Base-by-base conservation (phyloP, 805 yeast species). In the Cyberlindnera maritima region DNA sequence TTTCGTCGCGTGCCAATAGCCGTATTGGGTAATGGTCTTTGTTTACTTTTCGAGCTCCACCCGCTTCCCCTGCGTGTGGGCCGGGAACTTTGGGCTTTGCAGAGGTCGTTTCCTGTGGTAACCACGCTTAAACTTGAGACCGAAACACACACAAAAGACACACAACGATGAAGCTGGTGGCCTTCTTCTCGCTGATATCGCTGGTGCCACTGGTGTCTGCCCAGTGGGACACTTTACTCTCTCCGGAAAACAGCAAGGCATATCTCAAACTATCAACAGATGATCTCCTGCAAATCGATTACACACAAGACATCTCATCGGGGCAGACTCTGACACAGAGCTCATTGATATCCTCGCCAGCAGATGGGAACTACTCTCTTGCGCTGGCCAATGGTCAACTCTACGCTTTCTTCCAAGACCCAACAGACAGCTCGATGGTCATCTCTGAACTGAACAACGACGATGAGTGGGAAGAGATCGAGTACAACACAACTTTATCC, bases 331-430 rank as follows among this genome's bases (percentile, higher is more conserved):
- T 52, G 2, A 7, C 39, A 0, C 15, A 40, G 1, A 26, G 28
- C 13, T 18, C 41, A 0, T 39, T 50, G 7, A 49, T 57, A 7
- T 10, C 44, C 1, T 37, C 60, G 10, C 61, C 64, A 5, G 50
- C 59, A 0, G 25, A 42, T 7, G 50, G 43, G 1, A 54, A 60
- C 29, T 60, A 53, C 41, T 45, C 63, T 1, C 38, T 60, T 2
- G 58, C 61, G 2, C 18, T 59, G 23, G 57, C 59, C 0, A 51
- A 58, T 28, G 57, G 53, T 2, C 48, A 48, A 12, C 48, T 60
- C 3, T 60, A 48, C 38, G 62, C 61, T 3, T 40, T 60, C 2
- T 56, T 47, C 35, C 41, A 48, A n/a, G 47, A 39, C 28, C 14
- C 36, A 3, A 17, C 17, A 12, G 41, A 23, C 11, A 40, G 31